Percentiles rank a stretch among this genome's conserved stretches.
These are phyloP conservation scores for Debaryomyces nepalensis DNA, from an alignment of 1,139 yeast genomes.

Conservation along the genomic window DNA sequence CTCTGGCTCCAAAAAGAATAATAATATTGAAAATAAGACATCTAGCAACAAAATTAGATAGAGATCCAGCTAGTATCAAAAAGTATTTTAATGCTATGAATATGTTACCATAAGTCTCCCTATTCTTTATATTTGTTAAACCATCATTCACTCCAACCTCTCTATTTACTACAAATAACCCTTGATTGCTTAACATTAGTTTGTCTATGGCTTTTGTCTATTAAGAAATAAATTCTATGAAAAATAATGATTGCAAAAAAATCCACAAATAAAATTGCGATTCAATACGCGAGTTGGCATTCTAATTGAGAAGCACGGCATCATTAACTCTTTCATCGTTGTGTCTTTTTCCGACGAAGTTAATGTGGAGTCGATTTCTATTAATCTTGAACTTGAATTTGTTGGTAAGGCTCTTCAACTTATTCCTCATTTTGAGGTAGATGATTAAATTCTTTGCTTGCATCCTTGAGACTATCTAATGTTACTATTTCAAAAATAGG, in stretches of 20 bases:
- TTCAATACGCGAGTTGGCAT: too few species aligned
- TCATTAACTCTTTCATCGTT: too few species aligned
- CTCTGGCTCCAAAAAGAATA: conserved; percentile 15
- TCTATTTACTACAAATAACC: not conserved
- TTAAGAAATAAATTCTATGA: not conserved
- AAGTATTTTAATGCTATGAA: conserved; percentile 8
- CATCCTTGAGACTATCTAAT: not conserved
- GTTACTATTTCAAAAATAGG: conserved; percentile 2
- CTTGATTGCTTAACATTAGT: conserved; percentile 3
- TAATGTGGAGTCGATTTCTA: not conserved
- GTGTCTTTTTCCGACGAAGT: too few species aligned
- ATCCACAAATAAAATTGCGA: conserved; percentile 11
- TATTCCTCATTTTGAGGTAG: not conserved
- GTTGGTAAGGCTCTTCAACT: not conserved
- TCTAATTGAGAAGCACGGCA: too few species aligned
- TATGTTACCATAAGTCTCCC: conserved; percentile 2
- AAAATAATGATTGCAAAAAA: conserved; percentile 3
- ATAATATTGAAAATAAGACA: conserved; percentile 12
- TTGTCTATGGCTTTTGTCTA: not conserved
- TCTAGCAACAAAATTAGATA: conserved; percentile 13
- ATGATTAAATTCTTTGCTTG: not conserved
- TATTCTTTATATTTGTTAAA: conserved; percentile 6
- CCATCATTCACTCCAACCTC: not conserved
- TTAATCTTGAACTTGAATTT: not conserved
- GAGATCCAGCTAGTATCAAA: conserved; percentile 7